phyloP scores from a whole-genome alignment of 2,329 filamentous ascomycete species.

The Colletotrichum ledebouriae region DNA sequence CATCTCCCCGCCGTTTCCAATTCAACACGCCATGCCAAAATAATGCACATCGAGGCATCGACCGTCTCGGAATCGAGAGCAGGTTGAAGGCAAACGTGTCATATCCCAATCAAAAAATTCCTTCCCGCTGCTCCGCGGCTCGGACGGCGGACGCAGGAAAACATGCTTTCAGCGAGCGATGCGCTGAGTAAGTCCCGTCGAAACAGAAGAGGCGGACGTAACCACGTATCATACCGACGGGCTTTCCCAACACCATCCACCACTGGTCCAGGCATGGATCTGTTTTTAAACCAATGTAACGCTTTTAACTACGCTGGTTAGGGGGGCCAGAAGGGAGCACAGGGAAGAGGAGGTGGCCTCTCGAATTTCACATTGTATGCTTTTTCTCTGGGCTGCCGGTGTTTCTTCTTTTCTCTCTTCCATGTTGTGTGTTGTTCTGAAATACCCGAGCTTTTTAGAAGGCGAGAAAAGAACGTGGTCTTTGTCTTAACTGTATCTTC shows the following conservation, averaged over 20 bases:
- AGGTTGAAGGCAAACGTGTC: neutral
- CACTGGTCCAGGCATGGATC: slow-evolving; percentile 7
- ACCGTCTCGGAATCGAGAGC: slow-evolving; percentile 10
- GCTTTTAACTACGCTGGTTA: slow-evolving; percentile 30
- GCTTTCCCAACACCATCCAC: neutral
- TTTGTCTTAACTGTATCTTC: slow-evolving; percentile 21
- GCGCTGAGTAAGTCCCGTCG: slow-evolving; percentile 2
- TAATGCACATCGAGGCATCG: slow-evolving; percentile 23
- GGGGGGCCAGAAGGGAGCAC: slow-evolving; percentile 11
- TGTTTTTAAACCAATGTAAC: slow-evolving; percentile 27
- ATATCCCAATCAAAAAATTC: neutral
- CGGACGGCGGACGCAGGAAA: slow-evolving; percentile 20
- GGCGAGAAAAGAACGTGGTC: slow-evolving; percentile 38
- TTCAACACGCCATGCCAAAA: slow-evolving; percentile 6
- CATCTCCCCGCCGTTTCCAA: slow-evolving; percentile 17
- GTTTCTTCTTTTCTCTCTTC: slow-evolving; percentile 29
- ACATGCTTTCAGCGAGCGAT: slow-evolving; percentile 19
- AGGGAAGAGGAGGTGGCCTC: slow-evolving; percentile 10
- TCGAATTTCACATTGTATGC: slow-evolving; percentile 13
- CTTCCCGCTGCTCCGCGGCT: neutral
- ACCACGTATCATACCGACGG: slow-evolving; percentile 10
- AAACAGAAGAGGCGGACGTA: neutral
- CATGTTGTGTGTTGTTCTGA: slow-evolving; percentile 39
- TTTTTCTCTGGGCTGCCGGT: slow-evolving; percentile 20
- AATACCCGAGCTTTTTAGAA: slow-evolving; percentile 43